phyloP scores from a whole-genome alignment of 768 basidiomycete species.

The Tulasnella sp. region DNA sequence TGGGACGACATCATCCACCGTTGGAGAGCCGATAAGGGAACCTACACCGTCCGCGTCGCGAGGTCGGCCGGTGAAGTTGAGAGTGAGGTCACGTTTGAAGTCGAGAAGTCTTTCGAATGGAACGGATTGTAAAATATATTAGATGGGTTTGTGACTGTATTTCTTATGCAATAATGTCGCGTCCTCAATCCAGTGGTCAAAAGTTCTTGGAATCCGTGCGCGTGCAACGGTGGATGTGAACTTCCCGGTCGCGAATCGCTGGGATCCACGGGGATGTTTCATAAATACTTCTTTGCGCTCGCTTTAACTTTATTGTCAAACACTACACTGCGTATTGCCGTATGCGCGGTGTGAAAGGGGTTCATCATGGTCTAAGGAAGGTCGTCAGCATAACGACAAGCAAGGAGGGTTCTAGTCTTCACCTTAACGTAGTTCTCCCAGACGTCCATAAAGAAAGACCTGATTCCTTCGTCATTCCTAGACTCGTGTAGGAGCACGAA shows the following conservation, averaged over 20 bases:
- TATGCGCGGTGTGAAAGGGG: slow-evolving; percentile 93
- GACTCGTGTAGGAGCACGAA: slow-evolving; percentile 88
- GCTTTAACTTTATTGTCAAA: slow-evolving; percentile 80
- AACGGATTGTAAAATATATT: slow-evolving; percentile 36
- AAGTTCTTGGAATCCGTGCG: neutral
- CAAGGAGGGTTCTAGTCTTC: slow-evolving; percentile 13
- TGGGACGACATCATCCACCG: slow-evolving; percentile 38
- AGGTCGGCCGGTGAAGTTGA: slow-evolving; percentile 37
- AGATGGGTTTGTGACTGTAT: neutral
- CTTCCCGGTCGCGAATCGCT: neutral
- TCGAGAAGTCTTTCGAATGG: slow-evolving; percentile 56
- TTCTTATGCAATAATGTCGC: neutral
- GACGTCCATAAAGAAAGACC: slow-evolving; percentile 81
- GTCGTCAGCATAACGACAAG: neutral
- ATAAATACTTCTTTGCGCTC: slow-evolving; percentile 76
- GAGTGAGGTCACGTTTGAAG: slow-evolving; percentile 31
- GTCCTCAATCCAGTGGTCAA: neutral
- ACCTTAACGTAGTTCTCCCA: slow-evolving; percentile 99
- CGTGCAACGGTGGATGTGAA: neutral
- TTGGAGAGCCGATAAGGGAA: slow-evolving; percentile 44
- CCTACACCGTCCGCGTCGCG: slow-evolving; percentile 40
- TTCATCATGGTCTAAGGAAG: slow-evolving; percentile 64
- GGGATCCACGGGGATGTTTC: neutral
- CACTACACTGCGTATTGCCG: slow-evolving; percentile 58
- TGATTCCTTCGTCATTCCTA: slow-evolving; percentile 96